Conservation (phyloP, 1,284 basidiomycete genomes). For the Volvariella surrecta region DNA sequence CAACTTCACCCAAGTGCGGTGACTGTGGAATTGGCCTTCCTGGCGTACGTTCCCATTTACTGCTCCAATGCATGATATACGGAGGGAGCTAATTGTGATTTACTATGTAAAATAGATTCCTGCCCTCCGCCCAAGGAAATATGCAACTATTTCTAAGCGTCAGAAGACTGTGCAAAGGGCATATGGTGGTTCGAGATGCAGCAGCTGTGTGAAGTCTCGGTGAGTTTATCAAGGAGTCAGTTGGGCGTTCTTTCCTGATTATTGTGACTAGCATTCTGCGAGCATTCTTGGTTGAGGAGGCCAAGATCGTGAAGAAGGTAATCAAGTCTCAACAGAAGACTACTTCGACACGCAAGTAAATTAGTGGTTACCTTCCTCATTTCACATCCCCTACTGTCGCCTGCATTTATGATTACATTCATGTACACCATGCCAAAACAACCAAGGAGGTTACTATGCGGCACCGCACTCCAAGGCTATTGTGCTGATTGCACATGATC, state of each 20-base stretch:
- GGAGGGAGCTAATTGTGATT: not conserved
- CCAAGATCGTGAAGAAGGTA: constrained; percentile 99
- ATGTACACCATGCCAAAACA: constrained; percentile 9
- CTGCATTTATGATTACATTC: constrained; percentile 11
- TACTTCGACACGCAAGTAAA: constrained; percentile 29
- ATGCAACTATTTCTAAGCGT: constrained; percentile 91
- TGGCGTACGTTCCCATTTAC: constrained; percentile 56
- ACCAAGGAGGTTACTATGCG: too few relatives aligned
- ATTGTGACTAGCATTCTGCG: constrained; percentile 76
- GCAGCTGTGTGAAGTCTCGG: constrained; percentile 88
- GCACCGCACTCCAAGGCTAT: too few relatives aligned
- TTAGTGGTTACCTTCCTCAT: not conserved
- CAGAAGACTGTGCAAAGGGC: constrained; percentile 91
- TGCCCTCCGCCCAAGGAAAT: constrained; percentile 87
- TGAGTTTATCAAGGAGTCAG: constrained; percentile 29
- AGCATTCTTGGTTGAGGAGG: constrained; percentile 98
- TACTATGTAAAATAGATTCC: constrained; percentile 53
- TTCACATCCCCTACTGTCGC: constrained; percentile 5
- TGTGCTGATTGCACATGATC: too few relatives aligned
- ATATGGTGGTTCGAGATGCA: constrained; percentile 94
- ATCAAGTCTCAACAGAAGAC: constrained; percentile 81
- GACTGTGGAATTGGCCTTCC: constrained; percentile 90
- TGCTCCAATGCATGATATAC: not conserved
- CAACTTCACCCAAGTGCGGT: constrained; percentile 91
- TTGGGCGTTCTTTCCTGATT: constrained; percentile 1